Conservation (phyloP, 2,329 filamentous ascomycete species). For the Ophiostoma populinum region DNA sequence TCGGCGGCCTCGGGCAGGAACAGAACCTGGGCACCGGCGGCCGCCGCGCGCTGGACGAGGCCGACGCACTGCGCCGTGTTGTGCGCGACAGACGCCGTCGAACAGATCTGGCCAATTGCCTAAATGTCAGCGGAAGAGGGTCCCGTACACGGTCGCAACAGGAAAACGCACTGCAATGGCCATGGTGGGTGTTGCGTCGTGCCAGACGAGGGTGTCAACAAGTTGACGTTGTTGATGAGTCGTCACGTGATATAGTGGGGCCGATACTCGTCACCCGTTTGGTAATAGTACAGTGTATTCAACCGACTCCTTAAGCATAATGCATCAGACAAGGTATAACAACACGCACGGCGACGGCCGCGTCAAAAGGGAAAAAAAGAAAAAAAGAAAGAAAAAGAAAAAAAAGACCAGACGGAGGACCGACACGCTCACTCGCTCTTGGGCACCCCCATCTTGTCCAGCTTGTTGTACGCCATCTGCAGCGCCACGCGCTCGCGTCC, state of each 20-base stretch:
- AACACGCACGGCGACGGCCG: too few relatives aligned
- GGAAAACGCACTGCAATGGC: slow-evolving; percentile 1
- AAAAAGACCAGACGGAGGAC: not conserved
- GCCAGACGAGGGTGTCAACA: not conserved
- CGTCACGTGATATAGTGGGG: too few relatives aligned
- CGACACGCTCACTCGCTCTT: slow-evolving; percentile 1
- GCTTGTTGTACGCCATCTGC: slow-evolving; percentile 35
- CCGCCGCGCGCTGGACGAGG: slow-evolving; percentile 55
- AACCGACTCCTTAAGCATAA: too few relatives aligned
- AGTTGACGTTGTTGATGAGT: too few relatives aligned
- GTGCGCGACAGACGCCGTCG: slow-evolving; percentile 56
- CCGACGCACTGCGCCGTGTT: slow-evolving; percentile 66
- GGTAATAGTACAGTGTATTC: too few relatives aligned
- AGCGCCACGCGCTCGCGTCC: slow-evolving; percentile 45
- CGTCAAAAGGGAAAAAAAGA: slow-evolving; percentile 1
- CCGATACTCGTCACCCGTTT: too few relatives aligned
- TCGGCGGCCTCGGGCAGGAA: slow-evolving; percentile 88
- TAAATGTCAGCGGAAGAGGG: slow-evolving; percentile 18
- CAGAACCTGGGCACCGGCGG: slow-evolving; percentile 59
- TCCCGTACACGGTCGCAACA: too few relatives aligned
- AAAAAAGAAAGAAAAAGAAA: not conserved
- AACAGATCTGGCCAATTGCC: slow-evolving; percentile 83
- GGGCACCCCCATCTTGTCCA: slow-evolving; percentile 22
- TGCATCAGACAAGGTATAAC: too few relatives aligned
- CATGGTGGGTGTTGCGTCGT: not conserved